Base-by-base conservation (phyloP, 2,329 filamentous ascomycete species). In the Aspergillus puulaauensis region DNA sequence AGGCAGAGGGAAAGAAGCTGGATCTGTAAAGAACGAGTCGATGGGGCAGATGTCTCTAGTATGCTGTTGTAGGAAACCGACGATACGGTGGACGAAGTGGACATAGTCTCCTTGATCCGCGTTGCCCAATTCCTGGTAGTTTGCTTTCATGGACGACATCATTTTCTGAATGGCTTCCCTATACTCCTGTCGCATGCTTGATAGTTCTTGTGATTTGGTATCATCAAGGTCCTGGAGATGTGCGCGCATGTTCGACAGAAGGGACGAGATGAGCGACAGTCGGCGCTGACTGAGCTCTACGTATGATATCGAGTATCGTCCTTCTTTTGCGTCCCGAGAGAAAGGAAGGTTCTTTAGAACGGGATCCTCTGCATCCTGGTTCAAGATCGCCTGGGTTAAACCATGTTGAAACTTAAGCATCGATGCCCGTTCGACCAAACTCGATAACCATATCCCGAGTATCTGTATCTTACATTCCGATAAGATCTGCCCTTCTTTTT, bases 21-120 rank as follows among this genome's bases (percentile, higher is more conserved):
- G 84, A 61, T 87, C 81, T 2, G 81, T 85, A 69, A 87, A 87
- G 74, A 86, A 87, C 1, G 74, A 69, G 54, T 86, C 79, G 15
- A 87, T 76, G 0, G 79, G 75, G 60, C 78, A 81, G 33, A 87
- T 84, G 17, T 71, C 82, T 33, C 78, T 75, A 1, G 82, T 82
- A 61, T 87, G 81, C 63, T 88, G 83, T 64, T 88, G 85, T 47
- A 88, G 70, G 59, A 82, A 82, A 19, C 81, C 79, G 3, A 88
- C 79, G 2, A 87, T 75, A 15, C 77, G 73, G 58, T 88, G 86
- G 5, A 87, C 84, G 65, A 88, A 87, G 9, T 80, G 76, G 6
- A 87, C 82, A 64, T 88, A 88, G 2, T 78, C 75, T 11, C 84
- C 82, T 49, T 79, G 79, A 3, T 64, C 56, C 8, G 68, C 67